A percentile compares a stretch with the other conserved stretches of the same genome.
phyloP scores from a whole-genome alignment of 2,329 filamentous ascomycete species.

The Xylaria arbuscula region DNA sequence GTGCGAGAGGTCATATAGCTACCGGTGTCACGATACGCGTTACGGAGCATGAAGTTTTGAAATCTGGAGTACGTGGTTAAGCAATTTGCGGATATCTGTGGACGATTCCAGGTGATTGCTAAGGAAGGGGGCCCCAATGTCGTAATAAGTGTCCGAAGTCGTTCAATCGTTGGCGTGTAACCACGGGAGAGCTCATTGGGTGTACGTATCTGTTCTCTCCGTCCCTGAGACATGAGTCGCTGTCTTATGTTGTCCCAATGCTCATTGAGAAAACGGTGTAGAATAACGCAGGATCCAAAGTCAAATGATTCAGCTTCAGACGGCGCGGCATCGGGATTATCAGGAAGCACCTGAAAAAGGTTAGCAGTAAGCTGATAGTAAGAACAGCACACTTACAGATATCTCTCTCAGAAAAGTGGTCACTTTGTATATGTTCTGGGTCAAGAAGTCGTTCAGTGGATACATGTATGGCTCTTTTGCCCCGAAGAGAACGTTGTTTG shows the following conservation, averaged over 20 bases:
- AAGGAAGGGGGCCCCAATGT: conserved; percentile 75
- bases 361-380: conserved; percentile 33
- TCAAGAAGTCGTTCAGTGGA: conserved; percentile 74
- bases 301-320: conserved; percentile 67
- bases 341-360: conserved; percentile 58
- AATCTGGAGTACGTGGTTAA: conserved; percentile 75
- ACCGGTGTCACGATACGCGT: conserved; percentile 73
- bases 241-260: conserved; percentile 77
- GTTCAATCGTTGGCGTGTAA: conserved; percentile 68
- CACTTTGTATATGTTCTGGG: conserved; percentile 74
- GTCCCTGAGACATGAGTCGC: conserved; percentile 69
- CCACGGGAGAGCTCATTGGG: conserved; percentile 64
- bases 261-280: conserved; percentile 76
- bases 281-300: conserved; percentile 75
- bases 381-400: conserved; percentile 60
- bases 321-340: conserved; percentile 55
- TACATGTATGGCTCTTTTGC: conserved; percentile 80
- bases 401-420: conserved; percentile 75
- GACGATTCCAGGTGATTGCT: conserved; percentile 76
- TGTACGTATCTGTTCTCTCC: conserved; percentile 66
- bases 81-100: conserved; percentile 71
- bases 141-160: conserved; percentile 70
- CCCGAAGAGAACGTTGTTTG: conserved; percentile 77
- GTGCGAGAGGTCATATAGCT: conserved; percentile 72
- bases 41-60: conserved; percentile 78